Evolutionary conservation across 495 filamentous ascomycete species (phyloP), one percentile per base, ranked within the genome.

Genomic region (Lindgomyces ingoldianus): DNA sequence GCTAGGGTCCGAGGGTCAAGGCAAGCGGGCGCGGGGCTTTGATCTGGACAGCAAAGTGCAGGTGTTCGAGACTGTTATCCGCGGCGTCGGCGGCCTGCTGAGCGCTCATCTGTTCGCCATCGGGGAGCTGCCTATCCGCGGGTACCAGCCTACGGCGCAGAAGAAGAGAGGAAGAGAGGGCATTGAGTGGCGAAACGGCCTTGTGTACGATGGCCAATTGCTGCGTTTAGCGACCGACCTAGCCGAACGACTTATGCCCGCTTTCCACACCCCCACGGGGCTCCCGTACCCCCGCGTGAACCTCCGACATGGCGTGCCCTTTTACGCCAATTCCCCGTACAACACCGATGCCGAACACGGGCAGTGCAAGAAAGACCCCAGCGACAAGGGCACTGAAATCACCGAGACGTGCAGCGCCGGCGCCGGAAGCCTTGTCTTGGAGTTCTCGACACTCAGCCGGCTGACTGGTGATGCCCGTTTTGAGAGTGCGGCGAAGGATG

Each of bases 21-120:
- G 93, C 9, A 80, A 83, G 65, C 81, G 90, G 62, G 85, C 82
- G n/a, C 82, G 89, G 33, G 94, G 91, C 2, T 98, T 98, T 65
- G 92, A 98, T 77, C 80, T 97, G 42, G 93, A 98, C 75, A 95
- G 91, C 75, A 97, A 97, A 75, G 94, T 98, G 9, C 91, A 98
- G 76, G 91, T 98, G 33, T 98, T 98, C 72, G 94, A 98, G 76
- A 96, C 92, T 1, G 92, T 96, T 10, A 98, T 98, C 73, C 82
- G 94, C 65, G 93, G 93, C 26, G 83, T 98, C 52, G 94, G 95
- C 18, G 94, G 94, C 21, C 77, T 98, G 29, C 78, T 98, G 47
- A 96, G 91, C 68, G 91, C 95, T 6, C 94, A 98, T 77, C 79
- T 96, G 24, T 98, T 98, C 74, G 92, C 94, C 14, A 79, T 91